Percentiles rank a stretch among this genome's conserved stretches.
phyloP scores from a whole-genome alignment of 495 filamentous ascomycete species.

The Penicillium cinerascens region DNA sequence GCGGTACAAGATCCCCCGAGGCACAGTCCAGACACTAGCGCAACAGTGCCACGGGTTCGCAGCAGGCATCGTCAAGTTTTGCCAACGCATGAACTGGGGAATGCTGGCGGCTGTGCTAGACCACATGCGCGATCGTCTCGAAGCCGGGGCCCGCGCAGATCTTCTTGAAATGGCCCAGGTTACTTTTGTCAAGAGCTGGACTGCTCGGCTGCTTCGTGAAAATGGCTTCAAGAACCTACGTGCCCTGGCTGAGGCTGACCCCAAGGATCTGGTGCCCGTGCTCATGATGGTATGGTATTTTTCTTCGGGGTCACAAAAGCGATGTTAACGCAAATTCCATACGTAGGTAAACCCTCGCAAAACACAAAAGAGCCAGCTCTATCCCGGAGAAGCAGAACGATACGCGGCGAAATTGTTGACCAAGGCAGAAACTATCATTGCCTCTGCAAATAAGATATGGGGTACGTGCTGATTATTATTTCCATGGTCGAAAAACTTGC shows the following conservation, averaged over 20 bases:
- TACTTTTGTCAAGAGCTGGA: constrained; percentile 74
- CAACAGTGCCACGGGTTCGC: constrained; percentile 79
- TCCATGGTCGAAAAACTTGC: background rate
- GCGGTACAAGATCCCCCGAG: constrained; percentile 68
- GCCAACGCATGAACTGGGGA: constrained; percentile 70
- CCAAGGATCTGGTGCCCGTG: constrained; percentile 64
- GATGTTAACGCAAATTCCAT: background rate
- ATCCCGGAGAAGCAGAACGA: constrained; percentile 57
- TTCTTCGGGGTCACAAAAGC: background rate
- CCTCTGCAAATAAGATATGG: constrained; percentile 70
- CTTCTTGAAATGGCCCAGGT: constrained; percentile 70
- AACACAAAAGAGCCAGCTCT: constrained; percentile 53
- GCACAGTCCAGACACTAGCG: constrained; percentile 66
- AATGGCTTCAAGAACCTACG: constrained; percentile 69
- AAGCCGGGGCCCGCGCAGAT: constrained; percentile 70
- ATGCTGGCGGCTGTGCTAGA: constrained; percentile 71
- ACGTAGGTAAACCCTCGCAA: constrained; percentile 48
- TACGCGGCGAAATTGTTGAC: constrained; percentile 59
- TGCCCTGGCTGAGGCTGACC: constrained; percentile 63
- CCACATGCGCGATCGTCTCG: constrained; percentile 72
- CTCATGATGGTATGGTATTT: constrained; percentile 55
- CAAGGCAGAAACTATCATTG: constrained; percentile 67
- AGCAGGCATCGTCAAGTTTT: constrained; percentile 72
- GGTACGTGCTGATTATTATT: constrained; percentile 39
- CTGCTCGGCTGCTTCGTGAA: constrained; percentile 72